phyloP scores from a whole-genome alignment of 208 protist species.

The Trichomonas tenax region DNA sequence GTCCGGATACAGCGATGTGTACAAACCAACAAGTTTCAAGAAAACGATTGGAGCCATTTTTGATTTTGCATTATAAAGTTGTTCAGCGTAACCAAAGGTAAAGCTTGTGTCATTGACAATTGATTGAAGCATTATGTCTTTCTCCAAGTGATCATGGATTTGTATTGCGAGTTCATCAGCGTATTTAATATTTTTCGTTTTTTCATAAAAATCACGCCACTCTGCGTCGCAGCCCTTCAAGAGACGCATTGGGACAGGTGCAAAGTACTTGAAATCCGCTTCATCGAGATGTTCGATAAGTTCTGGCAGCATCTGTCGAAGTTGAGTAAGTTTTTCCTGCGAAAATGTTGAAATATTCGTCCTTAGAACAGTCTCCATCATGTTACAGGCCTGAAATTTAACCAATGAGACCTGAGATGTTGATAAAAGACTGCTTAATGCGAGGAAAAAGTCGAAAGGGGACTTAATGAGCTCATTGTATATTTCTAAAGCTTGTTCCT shows the following conservation, averaged over 20 bases:
- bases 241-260: not conserved
- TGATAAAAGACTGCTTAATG: not conserved
- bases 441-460: not conserved
- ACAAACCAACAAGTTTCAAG: not conserved
- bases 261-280: not conserved
- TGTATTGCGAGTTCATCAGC: not conserved
- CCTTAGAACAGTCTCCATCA: not conserved
- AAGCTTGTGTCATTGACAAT: not conserved
- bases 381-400: not conserved
- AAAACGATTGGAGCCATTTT: not conserved
- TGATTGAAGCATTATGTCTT: not conserved
- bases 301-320: not conserved
- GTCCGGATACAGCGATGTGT: not conserved
- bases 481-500: not conserved
- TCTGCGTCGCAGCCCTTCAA: not conserved
- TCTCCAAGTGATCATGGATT: not conserved
- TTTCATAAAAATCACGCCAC: not conserved
- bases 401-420: not conserved
- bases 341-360: not conserved
- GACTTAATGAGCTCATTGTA: not conserved
- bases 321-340: not conserved
- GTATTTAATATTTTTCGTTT: not conserved
- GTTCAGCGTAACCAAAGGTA: not conserved
- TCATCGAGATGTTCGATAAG: not conserved
- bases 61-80: not conserved